phyloP scores from a whole-genome alignment of 164 flowering plant genomes.

The Piper betle region DNA sequence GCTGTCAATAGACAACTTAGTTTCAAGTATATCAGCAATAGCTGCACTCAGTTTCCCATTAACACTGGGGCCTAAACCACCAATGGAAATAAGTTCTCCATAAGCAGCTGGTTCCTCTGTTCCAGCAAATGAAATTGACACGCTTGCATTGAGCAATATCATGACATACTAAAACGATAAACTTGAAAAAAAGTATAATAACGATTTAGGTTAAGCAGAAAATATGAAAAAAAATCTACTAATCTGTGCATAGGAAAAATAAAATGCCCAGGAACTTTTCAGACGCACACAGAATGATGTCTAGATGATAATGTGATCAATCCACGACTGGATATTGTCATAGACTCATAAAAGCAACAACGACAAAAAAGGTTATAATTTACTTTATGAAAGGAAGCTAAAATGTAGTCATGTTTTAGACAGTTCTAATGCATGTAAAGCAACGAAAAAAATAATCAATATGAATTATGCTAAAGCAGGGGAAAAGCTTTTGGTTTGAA shows the following conservation, averaged over 20 bases:
- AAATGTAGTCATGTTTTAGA: too few relatives aligned
- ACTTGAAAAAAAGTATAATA: background rate
- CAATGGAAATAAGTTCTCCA: conserved; percentile 81
- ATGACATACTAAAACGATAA: conserved; percentile 60
- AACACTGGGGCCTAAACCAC: conserved; percentile 67
- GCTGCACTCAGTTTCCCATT: conserved; percentile 77
- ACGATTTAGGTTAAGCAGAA: background rate
- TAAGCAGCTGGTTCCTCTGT: conserved; percentile 93
- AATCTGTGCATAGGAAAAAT: background rate
- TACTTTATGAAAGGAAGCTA: too few relatives aligned
- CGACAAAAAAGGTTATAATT: too few relatives aligned
- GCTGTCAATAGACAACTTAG: conserved; percentile 65
- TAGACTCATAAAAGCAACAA: too few relatives aligned
- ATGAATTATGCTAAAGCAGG: too few relatives aligned
- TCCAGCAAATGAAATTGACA: conserved; percentile 78
- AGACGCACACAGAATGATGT: too few relatives aligned
- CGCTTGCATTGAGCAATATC: conserved; percentile 77
- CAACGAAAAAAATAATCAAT: too few relatives aligned
- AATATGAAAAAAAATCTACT: background rate
- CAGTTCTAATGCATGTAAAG: too few relatives aligned
- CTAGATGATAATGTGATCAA: too few relatives aligned
- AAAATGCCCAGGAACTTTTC: background rate
- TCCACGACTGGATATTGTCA: too few relatives aligned
- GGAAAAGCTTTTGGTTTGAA: too few relatives aligned
- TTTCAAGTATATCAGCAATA: conserved; percentile 76